Evolutionary conservation across 1,139 yeast genomes (phyloP), one percentile per base, ranked within the genome.

Genomic region (Protomyces arabidopsidicola): DNA sequence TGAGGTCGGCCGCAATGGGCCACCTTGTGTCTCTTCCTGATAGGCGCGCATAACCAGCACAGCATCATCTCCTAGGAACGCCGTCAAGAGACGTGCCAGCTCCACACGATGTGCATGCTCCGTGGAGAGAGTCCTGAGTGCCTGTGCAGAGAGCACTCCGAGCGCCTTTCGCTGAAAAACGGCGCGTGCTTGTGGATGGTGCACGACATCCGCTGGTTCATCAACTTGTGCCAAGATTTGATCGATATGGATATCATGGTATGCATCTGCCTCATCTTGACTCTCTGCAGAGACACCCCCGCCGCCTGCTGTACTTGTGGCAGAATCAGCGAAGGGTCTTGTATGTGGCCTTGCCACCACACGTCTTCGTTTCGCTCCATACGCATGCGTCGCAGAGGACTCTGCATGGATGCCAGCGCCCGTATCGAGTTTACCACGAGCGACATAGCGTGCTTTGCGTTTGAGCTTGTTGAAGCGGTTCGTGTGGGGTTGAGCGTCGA

Each of bases 1-100:
- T 27, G 31, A 27, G 8, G 8, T 8, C 5, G 61, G 55, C 24
- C 53, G 56, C 34, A 58, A 35, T 16, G 56, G 39, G 24, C 55
- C 53, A 18, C 42, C 56, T 22, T 42, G 56, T 14, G 42, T 45
- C 35, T 61, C 65, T 22, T 42, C 42, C 38, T 53, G 56, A 39
- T 51, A 55, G 9, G 45, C 50, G 34, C 34, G 52, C 55, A 57
- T 63, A 4, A 59, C 36, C 27, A 58, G 36, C 10, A 58, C 36
- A 10, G 62, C 53, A 38, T 63, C 65, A 51, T 63, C 65, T 1
- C 65, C 65, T 12, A 63, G 55, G 39, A 63, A 56, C 12, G 60
- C 60, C 16, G 60, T 59, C 20, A 63, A 45, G 12, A 63, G 38
- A 22, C 63, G 55, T 1, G 63, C 53, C 20, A 63, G 38, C 14